Conservation (phyloP, 2,329 filamentous ascomycete species). For the Fusarium chuoi region DNA sequence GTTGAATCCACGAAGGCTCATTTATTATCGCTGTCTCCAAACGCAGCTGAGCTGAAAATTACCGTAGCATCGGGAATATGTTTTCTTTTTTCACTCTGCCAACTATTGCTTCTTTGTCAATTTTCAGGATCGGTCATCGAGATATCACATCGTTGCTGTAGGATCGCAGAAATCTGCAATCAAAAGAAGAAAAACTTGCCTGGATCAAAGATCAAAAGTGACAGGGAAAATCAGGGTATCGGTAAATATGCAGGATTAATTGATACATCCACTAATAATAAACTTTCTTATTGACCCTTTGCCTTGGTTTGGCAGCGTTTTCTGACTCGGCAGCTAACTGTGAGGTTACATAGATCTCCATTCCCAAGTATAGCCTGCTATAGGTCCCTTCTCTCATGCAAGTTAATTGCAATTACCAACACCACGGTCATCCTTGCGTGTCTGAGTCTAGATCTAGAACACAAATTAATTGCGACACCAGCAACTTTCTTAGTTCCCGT, state of each 20-base stretch:
- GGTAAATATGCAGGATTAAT: slow-evolving; percentile 1
- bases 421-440: slow-evolving; percentile 17
- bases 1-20: background rate
- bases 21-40: slow-evolving; percentile 14
- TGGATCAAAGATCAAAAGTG: background rate
- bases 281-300: slow-evolving; percentile 1
- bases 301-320: slow-evolving; percentile 18
- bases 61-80: slow-evolving; percentile 2
- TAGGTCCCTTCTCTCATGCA: slow-evolving; percentile 3
- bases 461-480: background rate
- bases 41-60: slow-evolving; percentile 15
- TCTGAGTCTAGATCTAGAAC: background rate
- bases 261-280: slow-evolving; percentile 14
- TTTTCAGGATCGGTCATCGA: slow-evolving; percentile 22
- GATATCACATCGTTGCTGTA: slow-evolving; percentile 15
- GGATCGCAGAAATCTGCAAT: background rate
- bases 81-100: background rate
- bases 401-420: slow-evolving; percentile 10
- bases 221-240: slow-evolving; percentile 3
- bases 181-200: slow-evolving; percentile 20
- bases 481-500: slow-evolving; percentile 15
- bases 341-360: slow-evolving; percentile 7
- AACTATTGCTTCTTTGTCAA: slow-evolving; percentile 22
- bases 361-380: slow-evolving; percentile 13
- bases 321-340: slow-evolving; percentile 1